Percentiles rank a stretch among this genome's conserved stretches.
These are phyloP conservation scores for Telopea speciosissima DNA, from an alignment of 177 flowering plant genomes.

Conservation along the genomic window DNA sequence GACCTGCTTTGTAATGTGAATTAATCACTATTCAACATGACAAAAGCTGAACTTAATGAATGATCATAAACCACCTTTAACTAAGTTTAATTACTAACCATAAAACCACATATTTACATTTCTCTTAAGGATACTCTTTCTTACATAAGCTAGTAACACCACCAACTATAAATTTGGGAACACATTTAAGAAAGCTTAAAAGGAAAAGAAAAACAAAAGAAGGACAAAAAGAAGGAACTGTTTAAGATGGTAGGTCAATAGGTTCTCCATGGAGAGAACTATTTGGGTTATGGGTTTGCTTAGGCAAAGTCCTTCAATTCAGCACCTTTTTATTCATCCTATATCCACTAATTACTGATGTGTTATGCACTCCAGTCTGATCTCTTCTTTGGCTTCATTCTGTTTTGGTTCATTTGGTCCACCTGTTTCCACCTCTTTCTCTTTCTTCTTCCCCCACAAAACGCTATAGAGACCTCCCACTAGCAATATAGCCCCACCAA, in stretches of 20 bases:
- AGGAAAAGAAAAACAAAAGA: neutral
- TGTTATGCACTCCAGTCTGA: neutral
- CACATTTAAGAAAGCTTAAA: no score
- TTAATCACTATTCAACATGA: no score
- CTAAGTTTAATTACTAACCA: no score
- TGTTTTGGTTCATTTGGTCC: conserved; percentile 11
- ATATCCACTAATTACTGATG: neutral
- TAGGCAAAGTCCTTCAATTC: neutral
- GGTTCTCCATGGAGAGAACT: neutral
- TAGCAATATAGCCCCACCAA: conserved; percentile 38
- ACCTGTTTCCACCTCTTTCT: conserved; percentile 22
- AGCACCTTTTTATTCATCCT: neutral
- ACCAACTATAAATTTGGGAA: no score
- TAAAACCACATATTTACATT: no score
- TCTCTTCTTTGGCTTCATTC: neutral
- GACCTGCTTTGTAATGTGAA: no score
- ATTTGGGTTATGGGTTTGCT: neutral
- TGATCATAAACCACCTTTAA: no score
- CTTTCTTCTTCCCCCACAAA: conserved; percentile 47
- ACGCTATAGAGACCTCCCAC: conserved; percentile 40
- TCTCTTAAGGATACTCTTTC: no score
- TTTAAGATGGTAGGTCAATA: neutral
- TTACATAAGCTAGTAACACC: no score
- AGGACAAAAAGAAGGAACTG: neutral
- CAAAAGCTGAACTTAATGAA: no score